Evolutionary conservation across 441 rosid species (phyloP).

Genomic region (Adansonia gregorii): DNA sequence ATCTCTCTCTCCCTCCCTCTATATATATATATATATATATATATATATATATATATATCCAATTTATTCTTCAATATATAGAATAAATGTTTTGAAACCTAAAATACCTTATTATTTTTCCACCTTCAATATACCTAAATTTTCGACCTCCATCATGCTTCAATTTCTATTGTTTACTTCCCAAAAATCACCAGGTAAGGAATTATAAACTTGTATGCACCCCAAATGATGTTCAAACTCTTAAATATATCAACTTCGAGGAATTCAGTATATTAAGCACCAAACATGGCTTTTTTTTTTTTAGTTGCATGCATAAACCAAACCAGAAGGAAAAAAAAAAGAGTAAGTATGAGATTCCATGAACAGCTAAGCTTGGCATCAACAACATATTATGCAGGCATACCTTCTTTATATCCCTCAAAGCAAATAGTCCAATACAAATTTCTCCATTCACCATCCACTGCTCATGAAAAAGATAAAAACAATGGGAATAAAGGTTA

Average conservation of each 20-base stretch:
- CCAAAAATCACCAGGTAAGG: conserved; percentile 9
- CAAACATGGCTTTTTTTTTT: not conserved
- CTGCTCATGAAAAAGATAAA: conserved; percentile 49
- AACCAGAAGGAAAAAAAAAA: not conserved
- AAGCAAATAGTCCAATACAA: conserved; percentile 92
- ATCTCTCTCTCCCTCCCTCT: not conserved
- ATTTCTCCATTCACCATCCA: conserved; percentile 99
- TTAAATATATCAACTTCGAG: conserved; percentile 11
- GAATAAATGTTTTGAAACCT: not conserved
- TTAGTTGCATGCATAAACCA: not conserved
- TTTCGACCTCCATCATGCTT: conserved; percentile 6
- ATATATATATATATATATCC: too few relatives aligned
- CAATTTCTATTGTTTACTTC: not conserved
- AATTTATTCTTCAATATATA: not conserved
- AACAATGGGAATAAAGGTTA: conserved; percentile 20
- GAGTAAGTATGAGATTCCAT: not conserved
- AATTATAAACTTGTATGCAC: not conserved
- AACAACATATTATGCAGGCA: conserved; percentile 20
- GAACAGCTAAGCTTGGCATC: conserved; percentile 9
- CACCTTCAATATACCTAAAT: not conserved
- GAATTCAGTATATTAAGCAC: not conserved
- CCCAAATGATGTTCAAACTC: not conserved
- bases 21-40: too few relatives aligned
- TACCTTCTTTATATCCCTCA: conserved; percentile 90
- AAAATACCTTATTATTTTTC: not conserved